A percentile compares a stretch with the other conserved stretches of the same genome.
phyloP scores from a whole-genome alignment of 1,284 basidiomycete genomes.

The Peniophora sp. region DNA sequence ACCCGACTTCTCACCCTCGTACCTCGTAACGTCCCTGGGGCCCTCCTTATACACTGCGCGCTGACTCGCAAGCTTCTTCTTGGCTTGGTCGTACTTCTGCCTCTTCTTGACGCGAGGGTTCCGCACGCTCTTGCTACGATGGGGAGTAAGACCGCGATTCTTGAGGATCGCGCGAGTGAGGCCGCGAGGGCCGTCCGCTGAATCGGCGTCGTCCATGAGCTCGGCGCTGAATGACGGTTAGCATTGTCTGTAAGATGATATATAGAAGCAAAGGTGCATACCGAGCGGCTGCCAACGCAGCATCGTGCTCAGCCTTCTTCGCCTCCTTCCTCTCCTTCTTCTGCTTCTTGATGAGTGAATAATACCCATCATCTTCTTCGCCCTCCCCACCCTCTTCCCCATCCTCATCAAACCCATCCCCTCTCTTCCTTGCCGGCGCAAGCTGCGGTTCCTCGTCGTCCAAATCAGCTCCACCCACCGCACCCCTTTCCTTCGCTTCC shows the following conservation, averaged over 20 bases:
- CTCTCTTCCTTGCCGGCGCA: constrained; percentile 18
- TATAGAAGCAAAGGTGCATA: constrained; percentile 37
- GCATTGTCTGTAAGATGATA: no score
- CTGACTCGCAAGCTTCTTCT: constrained; percentile 84
- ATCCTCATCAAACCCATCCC: constrained; percentile 20
- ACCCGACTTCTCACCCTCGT: constrained; percentile 71
- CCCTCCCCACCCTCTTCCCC: constrained; percentile 29
- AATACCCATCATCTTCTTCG: constrained; percentile 69
- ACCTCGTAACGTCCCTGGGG: constrained; percentile 50
- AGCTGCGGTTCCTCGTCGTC: constrained; percentile 49
- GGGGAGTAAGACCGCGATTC: constrained; percentile 90
- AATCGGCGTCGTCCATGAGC: constrained; percentile 35
- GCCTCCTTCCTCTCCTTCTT: constrained; percentile 67
- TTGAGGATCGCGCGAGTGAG: constrained; percentile 85
- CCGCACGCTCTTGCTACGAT: constrained; percentile 77
- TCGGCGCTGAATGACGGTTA: no score
- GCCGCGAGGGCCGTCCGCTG: constrained; percentile 67
- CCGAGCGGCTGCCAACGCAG: constrained; percentile 53
- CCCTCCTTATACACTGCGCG: constrained; percentile 88
- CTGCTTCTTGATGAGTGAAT: constrained; percentile 76
- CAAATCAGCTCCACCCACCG: constrained; percentile 55
- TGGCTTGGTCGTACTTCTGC: constrained; percentile 86
- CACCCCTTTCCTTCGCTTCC: constrained; percentile 36
- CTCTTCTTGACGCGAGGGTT: constrained; percentile 97
- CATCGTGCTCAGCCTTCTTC: constrained; percentile 80